Conservation (phyloP, 257 asterid genomes). For the Nicotiana undulata region DNA sequence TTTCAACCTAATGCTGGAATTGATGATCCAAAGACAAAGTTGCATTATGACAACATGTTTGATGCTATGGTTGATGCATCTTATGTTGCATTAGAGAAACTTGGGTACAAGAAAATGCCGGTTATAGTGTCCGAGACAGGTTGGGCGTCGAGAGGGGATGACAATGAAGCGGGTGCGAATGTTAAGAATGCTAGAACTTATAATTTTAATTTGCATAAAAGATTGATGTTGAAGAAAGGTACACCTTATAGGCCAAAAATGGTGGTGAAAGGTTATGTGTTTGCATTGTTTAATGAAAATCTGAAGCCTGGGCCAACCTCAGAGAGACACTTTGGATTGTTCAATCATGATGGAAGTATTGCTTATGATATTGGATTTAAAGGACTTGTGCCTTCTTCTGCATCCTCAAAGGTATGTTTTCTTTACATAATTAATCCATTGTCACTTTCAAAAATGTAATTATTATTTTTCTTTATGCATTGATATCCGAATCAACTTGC, state of each 20-base stretch:
- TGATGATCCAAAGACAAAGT: slow-evolving; percentile 38
- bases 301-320: slow-evolving; percentile 77
- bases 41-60: slow-evolving; percentile 80
- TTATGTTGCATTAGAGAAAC: slow-evolving; percentile 63
- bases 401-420: slow-evolving; percentile 14
- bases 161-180: slow-evolving; percentile 47
- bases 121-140: slow-evolving; percentile 83
- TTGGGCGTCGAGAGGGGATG: slow-evolving; percentile 75
- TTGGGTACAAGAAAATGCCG: slow-evolving; percentile 42
- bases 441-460: too few relatives aligned
- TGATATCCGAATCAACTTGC: neutral
- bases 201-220: slow-evolving; percentile 40
- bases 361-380: slow-evolving; percentile 61
- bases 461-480: neutral
- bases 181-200: slow-evolving; percentile 51
- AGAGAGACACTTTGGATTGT: slow-evolving; percentile 77
- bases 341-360: slow-evolving; percentile 63
- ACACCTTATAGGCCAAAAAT: slow-evolving; percentile 66
- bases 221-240: slow-evolving; percentile 52
- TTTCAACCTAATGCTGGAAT: slow-evolving; percentile 39
- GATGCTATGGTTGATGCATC: slow-evolving; percentile 75
- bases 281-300: slow-evolving; percentile 70
- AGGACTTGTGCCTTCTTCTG: slow-evolving; percentile 56
- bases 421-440: too few relatives aligned
- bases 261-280: slow-evolving; percentile 51